Evolutionary conservation across 768 basidiomycete genomes (phyloP).

Genomic region (Gymnopilus dilepis): DNA sequence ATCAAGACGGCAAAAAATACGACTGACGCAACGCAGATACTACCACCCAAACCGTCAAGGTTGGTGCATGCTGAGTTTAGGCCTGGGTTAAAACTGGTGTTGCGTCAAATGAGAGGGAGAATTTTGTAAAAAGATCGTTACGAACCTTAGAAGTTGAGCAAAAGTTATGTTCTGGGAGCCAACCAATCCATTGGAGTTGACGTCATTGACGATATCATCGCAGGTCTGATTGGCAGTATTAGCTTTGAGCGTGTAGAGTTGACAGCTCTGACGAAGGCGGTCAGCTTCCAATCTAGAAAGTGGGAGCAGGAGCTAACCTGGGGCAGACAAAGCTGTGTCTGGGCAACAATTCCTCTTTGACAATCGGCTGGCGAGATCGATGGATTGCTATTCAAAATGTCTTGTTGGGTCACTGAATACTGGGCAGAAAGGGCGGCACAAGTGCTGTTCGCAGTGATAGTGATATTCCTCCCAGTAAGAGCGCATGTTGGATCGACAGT

Average conservation of each 20-base stretch:
- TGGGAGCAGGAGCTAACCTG: too few species aligned
- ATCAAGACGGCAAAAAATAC: background rate
- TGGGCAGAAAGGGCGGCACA: constrained; percentile 4
- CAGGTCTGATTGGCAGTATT: constrained; percentile 13
- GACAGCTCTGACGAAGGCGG: background rate
- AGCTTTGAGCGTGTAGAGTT: background rate
- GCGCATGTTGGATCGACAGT: constrained; percentile 4
- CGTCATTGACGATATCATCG: background rate
- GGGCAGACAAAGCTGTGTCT: constrained; percentile 3
- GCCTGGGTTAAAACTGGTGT: constrained; percentile 5
- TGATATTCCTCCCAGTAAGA: constrained; percentile 7
- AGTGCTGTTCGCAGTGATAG: background rate
- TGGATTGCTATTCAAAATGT: constrained; percentile 5
- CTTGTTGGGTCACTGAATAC: constrained; percentile 4
- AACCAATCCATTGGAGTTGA: constrained; percentile 4
- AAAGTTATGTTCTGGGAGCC: constrained; percentile 6
- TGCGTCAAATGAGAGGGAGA: background rate
- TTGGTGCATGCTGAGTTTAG: constrained; percentile 2
- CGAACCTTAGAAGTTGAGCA: constrained; percentile 6
- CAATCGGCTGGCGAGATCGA: background rate
- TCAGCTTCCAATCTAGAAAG: too few species aligned
- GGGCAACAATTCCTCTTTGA: background rate
- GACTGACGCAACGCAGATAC: constrained; percentile 1
- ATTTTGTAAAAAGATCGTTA: background rate
- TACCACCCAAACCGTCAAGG: background rate